Evolutionary conservation across 1,284 basidiomycete genomes (phyloP).

Genomic region (Ganoderma leucocontextum): DNA sequence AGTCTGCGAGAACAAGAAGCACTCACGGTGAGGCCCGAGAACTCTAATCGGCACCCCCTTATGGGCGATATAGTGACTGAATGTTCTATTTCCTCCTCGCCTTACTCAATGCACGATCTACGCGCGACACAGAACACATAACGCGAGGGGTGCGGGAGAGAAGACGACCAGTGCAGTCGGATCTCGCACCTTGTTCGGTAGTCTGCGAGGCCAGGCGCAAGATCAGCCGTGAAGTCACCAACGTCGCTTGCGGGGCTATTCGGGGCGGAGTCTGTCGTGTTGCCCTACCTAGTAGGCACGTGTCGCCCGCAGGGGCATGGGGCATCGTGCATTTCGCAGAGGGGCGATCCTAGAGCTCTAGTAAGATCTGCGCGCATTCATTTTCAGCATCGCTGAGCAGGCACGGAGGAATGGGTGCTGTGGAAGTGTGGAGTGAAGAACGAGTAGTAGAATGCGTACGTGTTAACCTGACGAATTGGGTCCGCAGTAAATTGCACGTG

Average conservation of each 20-base stretch:
- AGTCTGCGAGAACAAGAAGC: not conserved
- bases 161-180: not conserved
- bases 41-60: not conserved
- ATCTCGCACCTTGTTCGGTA: not conserved
- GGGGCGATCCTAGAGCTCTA: not conserved
- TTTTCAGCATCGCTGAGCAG: constrained; percentile 3
- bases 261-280: constrained; percentile 1
- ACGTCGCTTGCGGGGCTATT: not conserved
- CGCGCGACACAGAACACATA: not conserved
- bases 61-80: not conserved
- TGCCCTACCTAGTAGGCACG: not conserved
- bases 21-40: not conserved
- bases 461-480: not conserved
- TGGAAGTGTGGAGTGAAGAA: not conserved
- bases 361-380: not conserved
- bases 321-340: not conserved
- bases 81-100: not conserved
- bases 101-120: constrained; percentile 1
- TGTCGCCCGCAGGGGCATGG: not conserved
- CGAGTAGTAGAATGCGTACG: not conserved
- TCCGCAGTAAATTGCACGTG: not conserved
- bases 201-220: not conserved
- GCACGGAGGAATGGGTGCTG: not conserved
- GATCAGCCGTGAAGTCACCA: not conserved
- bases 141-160: not conserved